Percentiles rank a stretch among this genome's conserved stretches.
Conservation (phyloP, 2,329 filamentous ascomycete genomes). For the Clarireedia homoeocarpa region DNA sequence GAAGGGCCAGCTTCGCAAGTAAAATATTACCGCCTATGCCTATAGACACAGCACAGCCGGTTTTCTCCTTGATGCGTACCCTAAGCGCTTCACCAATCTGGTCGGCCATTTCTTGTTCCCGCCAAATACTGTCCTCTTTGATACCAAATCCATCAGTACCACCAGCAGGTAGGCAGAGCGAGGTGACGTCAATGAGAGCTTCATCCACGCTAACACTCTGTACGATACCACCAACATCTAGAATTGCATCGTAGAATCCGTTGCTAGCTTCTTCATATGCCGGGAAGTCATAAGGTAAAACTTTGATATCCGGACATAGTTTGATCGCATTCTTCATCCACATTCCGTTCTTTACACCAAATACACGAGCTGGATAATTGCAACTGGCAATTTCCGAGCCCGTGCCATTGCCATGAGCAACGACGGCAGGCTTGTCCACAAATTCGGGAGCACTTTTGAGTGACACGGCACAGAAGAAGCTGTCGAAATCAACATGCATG, state of each 20-base stretch:
- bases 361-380: slow-evolving; percentile 83
- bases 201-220: slow-evolving; percentile 98
- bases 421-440: slow-evolving; percentile 71
- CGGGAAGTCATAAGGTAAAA: slow-evolving; percentile 92
- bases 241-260: slow-evolving; percentile 77
- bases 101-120: slow-evolving; percentile 73
- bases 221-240: slow-evolving; percentile 72
- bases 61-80: slow-evolving; percentile 61
- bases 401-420: slow-evolving; percentile 77
- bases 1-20: slow-evolving; percentile 80
- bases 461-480: slow-evolving; percentile 95
- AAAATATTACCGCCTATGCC: slow-evolving; percentile 89
- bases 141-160: slow-evolving; percentile 58
- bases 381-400: slow-evolving; percentile 96
- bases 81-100: slow-evolving; percentile 62
- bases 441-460: slow-evolving; percentile 69
- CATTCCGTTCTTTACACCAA: slow-evolving; percentile 95
- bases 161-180: slow-evolving; percentile 55
- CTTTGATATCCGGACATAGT: slow-evolving; percentile 75
- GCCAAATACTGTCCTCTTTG: slow-evolving; percentile 61
- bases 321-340: slow-evolving; percentile 93
- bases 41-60: slow-evolving; percentile 82
- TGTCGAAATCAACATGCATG: slow-evolving; percentile 95
- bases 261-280: slow-evolving; percentile 89
- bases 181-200: slow-evolving; percentile 77